Percentiles rank a stretch among this genome's conserved stretches.
phyloP scores from a whole-genome alignment of 2,329 filamentous ascomycete species.

The Alternaria sp. region DNA sequence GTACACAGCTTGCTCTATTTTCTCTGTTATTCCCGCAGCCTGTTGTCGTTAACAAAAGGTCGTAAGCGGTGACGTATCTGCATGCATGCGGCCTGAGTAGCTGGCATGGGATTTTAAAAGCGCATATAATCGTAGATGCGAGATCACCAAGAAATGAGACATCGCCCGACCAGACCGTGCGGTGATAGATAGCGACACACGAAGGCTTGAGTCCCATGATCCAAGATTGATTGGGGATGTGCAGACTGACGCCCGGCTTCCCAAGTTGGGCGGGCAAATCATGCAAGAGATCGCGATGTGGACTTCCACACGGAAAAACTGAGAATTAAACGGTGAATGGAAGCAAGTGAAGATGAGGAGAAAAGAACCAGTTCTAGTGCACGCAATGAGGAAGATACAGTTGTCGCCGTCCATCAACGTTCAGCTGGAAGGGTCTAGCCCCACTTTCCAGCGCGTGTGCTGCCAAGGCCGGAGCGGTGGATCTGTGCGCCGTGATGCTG shows the following conservation, averaged over 20 bases:
- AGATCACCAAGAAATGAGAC: constrained; percentile 2
- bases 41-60: neutral
- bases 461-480: constrained; percentile 23
- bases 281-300: constrained; percentile 13
- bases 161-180: constrained; percentile 3
- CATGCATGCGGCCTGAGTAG: constrained; percentile 2
- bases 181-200: constrained; percentile 6
- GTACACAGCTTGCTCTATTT: too few species aligned
- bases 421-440: constrained; percentile 9
- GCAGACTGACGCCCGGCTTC: constrained; percentile 9
- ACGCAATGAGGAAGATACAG: neutral
- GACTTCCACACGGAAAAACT: neutral
- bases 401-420: constrained; percentile 2
- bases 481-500: constrained; percentile 20
- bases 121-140: constrained; percentile 8
- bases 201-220: constrained; percentile 6
- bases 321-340: constrained; percentile 10
- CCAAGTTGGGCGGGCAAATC: constrained; percentile 5
- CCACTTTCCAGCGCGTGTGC: constrained; percentile 6
- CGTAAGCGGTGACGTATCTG: neutral
- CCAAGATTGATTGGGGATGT: constrained; percentile 14
- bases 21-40: neutral
- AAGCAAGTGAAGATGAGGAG: neutral
- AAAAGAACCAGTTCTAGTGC: neutral
- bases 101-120: constrained; percentile 12